Conservation (phyloP, 2,329 filamentous ascomycete species). For the Polytolypa hystricis region DNA sequence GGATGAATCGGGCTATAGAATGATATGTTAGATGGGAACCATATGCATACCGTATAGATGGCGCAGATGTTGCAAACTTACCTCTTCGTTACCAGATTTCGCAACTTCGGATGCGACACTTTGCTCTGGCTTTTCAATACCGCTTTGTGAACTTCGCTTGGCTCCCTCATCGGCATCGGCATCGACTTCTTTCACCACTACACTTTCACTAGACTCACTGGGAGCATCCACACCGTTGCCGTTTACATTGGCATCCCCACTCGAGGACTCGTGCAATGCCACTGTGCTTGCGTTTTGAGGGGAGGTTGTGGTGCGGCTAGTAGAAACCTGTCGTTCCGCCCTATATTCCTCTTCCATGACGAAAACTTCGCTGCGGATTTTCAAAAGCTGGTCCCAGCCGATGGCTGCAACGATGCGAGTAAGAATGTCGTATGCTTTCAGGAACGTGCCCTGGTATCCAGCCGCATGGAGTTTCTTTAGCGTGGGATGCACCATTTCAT, state of each 20-base stretch:
- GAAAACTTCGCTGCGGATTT: constrained; percentile 91
- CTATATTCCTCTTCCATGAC: constrained; percentile 99
- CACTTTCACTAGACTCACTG: constrained; percentile 17
- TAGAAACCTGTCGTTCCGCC: constrained; percentile 49
- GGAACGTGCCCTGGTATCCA: constrained; percentile 87
- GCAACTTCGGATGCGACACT: constrained; percentile 66
- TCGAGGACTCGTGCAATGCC: constrained; percentile 60
- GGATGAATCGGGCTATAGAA: constrained; percentile 46
- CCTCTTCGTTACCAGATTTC: constrained; percentile 63
- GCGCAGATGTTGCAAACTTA: constrained; percentile 27
- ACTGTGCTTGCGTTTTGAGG: constrained; percentile 71
- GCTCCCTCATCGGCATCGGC: constrained; percentile 15
- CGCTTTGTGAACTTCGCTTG: constrained; percentile 21
- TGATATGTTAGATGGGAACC: neutral
- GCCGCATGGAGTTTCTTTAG: constrained; percentile 77
- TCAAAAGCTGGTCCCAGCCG: constrained; percentile 92
- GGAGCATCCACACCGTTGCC: constrained; percentile 16
- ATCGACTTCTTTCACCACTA: constrained; percentile 19
- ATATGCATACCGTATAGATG: too few relatives aligned
- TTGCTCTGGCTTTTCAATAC: constrained; percentile 67
- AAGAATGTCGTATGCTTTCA: constrained; percentile 84
- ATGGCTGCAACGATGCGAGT: constrained; percentile 96
- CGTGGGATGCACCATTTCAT: constrained; percentile 78
- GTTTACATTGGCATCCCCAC: constrained; percentile 27
- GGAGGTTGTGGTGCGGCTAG: constrained; percentile 30